These are phyloP conservation scores for Syzygium jambos DNA, from an alignment of 345 rosid species.

Conservation along the genomic window DNA sequence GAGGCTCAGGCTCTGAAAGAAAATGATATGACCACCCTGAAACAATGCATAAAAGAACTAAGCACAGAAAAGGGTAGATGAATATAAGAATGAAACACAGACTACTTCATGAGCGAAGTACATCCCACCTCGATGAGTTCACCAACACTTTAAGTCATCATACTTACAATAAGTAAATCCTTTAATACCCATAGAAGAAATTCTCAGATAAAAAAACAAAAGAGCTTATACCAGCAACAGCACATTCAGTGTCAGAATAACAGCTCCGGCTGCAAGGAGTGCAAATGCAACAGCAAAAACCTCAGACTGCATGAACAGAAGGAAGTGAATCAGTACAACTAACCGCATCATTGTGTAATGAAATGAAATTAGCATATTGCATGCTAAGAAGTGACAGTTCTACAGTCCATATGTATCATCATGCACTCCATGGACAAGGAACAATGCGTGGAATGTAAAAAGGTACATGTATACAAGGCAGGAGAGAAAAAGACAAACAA, in stretches of 20 bases:
- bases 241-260: conserved; percentile 87
- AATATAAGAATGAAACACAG: background rate
- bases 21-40: conserved; percentile 89
- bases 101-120: background rate
- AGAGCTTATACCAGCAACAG: conserved; percentile 60
- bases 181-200: background rate
- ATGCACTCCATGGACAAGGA: background rate
- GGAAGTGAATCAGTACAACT: background rate
- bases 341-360: background rate
- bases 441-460: background rate
- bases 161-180: background rate
- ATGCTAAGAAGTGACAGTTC: background rate
- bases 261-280: conserved; percentile 89
- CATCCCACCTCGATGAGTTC: background rate
- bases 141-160: background rate
- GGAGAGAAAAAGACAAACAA: background rate
- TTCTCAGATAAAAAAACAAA: background rate
- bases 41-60: background rate
- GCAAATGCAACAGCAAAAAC: conserved; percentile 98
- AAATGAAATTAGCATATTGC: background rate
- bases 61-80: background rate
- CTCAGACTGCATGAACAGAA: conserved; percentile 51
- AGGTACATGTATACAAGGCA: background rate
- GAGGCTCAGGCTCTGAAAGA: conserved; percentile 83
- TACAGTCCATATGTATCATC: background rate